Conservation (phyloP, 768 basidiomycete species). For the Naganishia onofrii region DNA sequence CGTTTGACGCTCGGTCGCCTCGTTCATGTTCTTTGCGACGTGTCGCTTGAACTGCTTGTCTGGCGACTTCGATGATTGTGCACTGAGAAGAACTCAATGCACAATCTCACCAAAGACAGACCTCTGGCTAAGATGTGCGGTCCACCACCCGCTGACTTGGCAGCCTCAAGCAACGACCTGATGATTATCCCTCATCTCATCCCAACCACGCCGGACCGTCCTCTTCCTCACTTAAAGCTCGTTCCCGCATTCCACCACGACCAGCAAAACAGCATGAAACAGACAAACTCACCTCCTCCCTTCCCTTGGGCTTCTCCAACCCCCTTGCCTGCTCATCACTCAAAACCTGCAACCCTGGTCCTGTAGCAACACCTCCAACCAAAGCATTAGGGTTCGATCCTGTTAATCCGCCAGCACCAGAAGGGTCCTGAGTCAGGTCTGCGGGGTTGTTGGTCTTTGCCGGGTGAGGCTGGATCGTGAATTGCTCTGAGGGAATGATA, state of each 20-base stretch:
- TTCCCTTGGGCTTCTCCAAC: constrained; percentile 49
- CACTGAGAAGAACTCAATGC: too few species aligned
- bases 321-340: constrained; percentile 39
- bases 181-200: too few species aligned
- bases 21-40: too few species aligned
- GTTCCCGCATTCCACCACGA: not conserved
- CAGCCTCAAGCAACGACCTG: too few species aligned
- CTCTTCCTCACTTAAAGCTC: too few species aligned
- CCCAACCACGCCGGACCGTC: not conserved
- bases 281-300: constrained; percentile 49
- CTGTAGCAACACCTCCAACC: constrained; percentile 30
- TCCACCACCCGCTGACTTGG: too few species aligned
- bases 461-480: constrained; percentile 52
- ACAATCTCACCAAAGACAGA: too few species aligned
- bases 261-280: not conserved
- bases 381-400: constrained; percentile 44
- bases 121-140: too few species aligned
- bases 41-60: too few species aligned
- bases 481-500: constrained; percentile 27
- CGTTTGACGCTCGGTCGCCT: too few species aligned
- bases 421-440: constrained; percentile 36
- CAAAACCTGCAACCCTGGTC: constrained; percentile 46
- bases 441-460: constrained; percentile 52
- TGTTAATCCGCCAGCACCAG: constrained; percentile 40
- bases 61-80: too few species aligned